Evolutionary conservation across 169 alveolate species (phyloP), one percentile per base, ranked within the genome.

Genomic region (Perkinsus chesapeaki): DNA sequence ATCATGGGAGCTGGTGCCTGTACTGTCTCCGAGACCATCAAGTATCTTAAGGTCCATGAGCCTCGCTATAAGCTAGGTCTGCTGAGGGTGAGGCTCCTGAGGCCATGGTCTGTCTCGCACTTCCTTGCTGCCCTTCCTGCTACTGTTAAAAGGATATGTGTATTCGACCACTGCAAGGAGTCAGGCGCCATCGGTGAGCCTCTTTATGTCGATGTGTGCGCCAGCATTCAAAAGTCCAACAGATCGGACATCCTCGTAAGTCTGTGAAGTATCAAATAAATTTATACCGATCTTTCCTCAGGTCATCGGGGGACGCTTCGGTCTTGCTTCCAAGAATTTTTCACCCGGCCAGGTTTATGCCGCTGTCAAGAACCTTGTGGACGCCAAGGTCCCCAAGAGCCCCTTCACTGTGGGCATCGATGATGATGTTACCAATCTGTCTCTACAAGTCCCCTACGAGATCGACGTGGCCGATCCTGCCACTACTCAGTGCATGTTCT

Each of bases 1-100:
- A 91, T 95, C 47, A 95, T 95, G 96, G 96, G 96, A 91, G 93
- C 96, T 36, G 96, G 96, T 19, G 96, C 95, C 34, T 94, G 94
- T 39, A 94, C 94, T 39, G 93, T 95, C 16, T 95, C 93, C 72
- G 96, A 95, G 91, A 93, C 93, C 94, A 91, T 95, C 39, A 92
- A 73, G 5, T 48, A 91, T 91, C 82, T 60, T 27, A 92, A 92
- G 91, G 16, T 27, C 39, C 31, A 47, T 37, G 93, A 38, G 48
- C 82, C 90, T 39, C 93, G 92, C 38, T 94, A 93, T 43, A 93
- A 95, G 92, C 60, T 94, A 36, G 96, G 96, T 19, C 73, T 95
- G 95, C 93, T 95, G 73, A 94, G 94, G 34, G 96, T 95, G 34
- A 94, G 95, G 90, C 95, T 95, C 90, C 94, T 94, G 93, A 93